phyloP scores from a whole-genome alignment of 1,284 basidiomycete genomes.

The Fomitiporia mediterranea region DNA sequence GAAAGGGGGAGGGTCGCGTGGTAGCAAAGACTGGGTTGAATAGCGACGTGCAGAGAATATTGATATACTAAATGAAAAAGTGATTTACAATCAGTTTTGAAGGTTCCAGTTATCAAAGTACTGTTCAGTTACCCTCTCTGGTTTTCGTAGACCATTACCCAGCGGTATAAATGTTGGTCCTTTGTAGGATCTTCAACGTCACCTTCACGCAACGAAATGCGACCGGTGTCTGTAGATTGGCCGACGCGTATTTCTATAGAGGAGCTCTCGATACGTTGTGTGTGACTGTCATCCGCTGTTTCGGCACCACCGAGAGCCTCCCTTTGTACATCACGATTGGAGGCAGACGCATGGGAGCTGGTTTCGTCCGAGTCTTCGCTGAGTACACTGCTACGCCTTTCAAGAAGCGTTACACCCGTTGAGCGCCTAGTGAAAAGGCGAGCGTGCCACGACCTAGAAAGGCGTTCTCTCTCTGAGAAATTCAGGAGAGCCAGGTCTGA shows the following conservation, averaged over 20 bases:
- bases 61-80: constrained; percentile 44
- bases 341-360: neutral
- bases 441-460: constrained; percentile 11
- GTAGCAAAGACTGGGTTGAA: constrained; percentile 63
- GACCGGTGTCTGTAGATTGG: neutral
- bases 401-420: constrained; percentile 4
- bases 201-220: neutral
- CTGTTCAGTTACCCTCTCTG: constrained; percentile 60
- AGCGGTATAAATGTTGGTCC: constrained; percentile 42
- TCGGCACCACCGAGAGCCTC: neutral
- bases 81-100: neutral
- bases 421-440: neutral
- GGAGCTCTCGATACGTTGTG: neutral
- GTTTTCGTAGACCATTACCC: constrained; percentile 75
- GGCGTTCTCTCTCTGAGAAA: constrained; percentile 12
- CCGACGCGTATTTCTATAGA: neutral
- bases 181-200: constrained; percentile 10
- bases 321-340: neutral
- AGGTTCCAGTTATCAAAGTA: neutral
- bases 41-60: constrained; percentile 72
- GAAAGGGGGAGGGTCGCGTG: constrained; percentile 70
- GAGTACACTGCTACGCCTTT: constrained; percentile 1
- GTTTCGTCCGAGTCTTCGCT: neutral
- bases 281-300: neutral
- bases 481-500: constrained; percentile 13